Evolutionary conservation across 306 rosid species (phyloP).

Genomic region (Urtica urens): DNA sequence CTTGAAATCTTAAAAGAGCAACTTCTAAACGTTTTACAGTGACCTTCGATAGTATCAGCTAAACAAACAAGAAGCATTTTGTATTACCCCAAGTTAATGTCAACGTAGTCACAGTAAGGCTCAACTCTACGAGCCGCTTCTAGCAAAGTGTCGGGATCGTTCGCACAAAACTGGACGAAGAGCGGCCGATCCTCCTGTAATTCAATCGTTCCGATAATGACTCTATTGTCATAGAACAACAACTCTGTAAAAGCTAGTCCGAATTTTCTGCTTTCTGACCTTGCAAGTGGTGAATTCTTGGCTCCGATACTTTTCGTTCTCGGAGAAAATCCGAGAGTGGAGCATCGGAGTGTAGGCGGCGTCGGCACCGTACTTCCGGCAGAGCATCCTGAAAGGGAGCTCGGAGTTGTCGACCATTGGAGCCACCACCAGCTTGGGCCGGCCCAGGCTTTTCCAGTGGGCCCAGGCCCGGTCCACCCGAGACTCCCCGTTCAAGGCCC

Average conservation of each 20-base stretch:
- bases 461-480: conserved; percentile 70
- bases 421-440: conserved; percentile 75
- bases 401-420: conserved; percentile 98
- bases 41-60: too few species aligned
- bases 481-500: conserved; percentile 32
- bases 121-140: conserved; percentile 79
- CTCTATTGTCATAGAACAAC: not conserved
- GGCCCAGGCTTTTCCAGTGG: conserved; percentile 73
- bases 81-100: conserved; percentile 88
- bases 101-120: conserved; percentile 79
- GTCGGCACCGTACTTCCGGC: conserved; percentile 78
- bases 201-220: too few species aligned
- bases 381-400: conserved; percentile 79
- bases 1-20: too few species aligned
- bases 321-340: conserved; percentile 42
- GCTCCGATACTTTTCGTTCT: conserved; percentile 71
- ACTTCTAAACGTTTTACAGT: too few species aligned
- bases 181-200: conserved; percentile 73
- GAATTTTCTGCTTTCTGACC: conserved; percentile 14
- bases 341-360: conserved; percentile 54
- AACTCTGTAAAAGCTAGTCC: not conserved
- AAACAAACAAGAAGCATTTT: too few species aligned
- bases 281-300: conserved; percentile 87
- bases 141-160: conserved; percentile 62
- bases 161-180: conserved; percentile 93